Percentiles rank a stretch among this genome's conserved stretches.
These are phyloP conservation scores for Monilinia aucupariae DNA, from an alignment of 2,329 filamentous ascomycete genomes.

Conservation along the genomic window DNA sequence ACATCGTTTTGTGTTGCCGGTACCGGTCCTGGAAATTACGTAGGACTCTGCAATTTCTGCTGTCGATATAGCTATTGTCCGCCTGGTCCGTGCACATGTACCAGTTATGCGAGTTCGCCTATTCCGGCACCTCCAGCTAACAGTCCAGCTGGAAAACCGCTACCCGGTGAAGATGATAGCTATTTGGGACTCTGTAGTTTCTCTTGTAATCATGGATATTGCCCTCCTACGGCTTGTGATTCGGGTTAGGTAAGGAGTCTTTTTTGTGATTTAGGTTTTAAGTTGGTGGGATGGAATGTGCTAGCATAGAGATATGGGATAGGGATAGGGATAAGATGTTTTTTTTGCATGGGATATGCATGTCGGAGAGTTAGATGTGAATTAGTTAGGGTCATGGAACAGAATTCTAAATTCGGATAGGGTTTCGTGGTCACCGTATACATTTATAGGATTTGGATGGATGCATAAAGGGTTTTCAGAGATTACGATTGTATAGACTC, in stretches of 20 bases:
- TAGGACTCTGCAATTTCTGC: slow-evolving; percentile 37
- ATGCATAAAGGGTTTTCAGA: too few species aligned
- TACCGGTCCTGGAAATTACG: slow-evolving; percentile 35
- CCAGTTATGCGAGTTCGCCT: slow-evolving; percentile 17
- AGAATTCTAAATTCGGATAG: not conserved
- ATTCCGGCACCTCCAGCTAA: slow-evolving; percentile 27
- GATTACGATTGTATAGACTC: not conserved
- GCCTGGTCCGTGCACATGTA: slow-evolving; percentile 27
- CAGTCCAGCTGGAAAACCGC: slow-evolving; percentile 35
- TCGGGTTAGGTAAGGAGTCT: not conserved
- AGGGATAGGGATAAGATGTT: not conserved
- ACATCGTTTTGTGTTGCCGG: slow-evolving; percentile 24
- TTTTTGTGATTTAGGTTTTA: not conserved
- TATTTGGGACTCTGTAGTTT: slow-evolving; percentile 45
- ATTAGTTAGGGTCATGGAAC: not conserved
- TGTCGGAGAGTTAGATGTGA: not conserved
- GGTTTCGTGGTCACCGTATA: not conserved
- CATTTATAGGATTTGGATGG: not conserved
- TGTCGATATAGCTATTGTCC: slow-evolving; percentile 30
- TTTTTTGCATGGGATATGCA: not conserved
- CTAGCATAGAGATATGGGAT: not conserved
- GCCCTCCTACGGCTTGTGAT: slow-evolving; percentile 17
- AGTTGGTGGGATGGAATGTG: too few species aligned
- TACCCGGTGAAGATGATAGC: slow-evolving; percentile 33
- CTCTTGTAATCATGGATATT: slow-evolving; percentile 43